phyloP scores from a whole-genome alignment of 2,329 filamentous ascomycete species.

The Colletotrichum tabaci region DNA sequence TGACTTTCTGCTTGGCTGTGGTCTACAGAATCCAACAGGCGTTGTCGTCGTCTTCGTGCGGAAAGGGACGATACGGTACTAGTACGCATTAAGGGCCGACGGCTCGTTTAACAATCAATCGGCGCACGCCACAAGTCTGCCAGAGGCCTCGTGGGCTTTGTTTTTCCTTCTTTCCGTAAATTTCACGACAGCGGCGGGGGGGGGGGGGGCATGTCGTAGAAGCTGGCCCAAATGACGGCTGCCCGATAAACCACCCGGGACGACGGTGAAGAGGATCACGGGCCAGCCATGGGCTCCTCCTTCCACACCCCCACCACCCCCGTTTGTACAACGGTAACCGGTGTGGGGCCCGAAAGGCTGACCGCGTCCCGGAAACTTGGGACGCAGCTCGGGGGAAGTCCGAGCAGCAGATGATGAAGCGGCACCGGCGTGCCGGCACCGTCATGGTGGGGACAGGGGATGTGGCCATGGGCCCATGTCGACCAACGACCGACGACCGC shows the following conservation, averaged over 20 bases:
- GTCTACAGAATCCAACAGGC: not conserved
- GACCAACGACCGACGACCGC: not conserved
- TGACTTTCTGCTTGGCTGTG: too few species aligned
- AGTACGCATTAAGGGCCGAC: not conserved
- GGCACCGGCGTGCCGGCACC: constrained; percentile 8
- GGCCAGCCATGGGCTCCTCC: not conserved
- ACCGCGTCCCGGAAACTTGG: constrained; percentile 18
- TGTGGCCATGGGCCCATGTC: not conserved
- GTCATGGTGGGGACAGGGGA: constrained; percentile 3
- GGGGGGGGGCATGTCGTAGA: constrained; percentile 5
- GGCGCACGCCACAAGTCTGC: not conserved
- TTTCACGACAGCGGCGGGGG: not conserved
- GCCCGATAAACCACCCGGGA: not conserved
- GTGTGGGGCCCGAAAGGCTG: constrained; percentile 15
- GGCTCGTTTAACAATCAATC: constrained; percentile 6
- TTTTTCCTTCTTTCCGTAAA: too few species aligned
- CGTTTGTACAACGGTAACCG: not conserved
- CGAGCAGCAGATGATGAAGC: constrained; percentile 12
- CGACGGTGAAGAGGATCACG: not conserved
- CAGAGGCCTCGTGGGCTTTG: not conserved
- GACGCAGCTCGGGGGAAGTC: constrained; percentile 5
- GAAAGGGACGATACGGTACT: not conserved
- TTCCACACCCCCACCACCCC: not conserved
- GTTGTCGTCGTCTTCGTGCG: not conserved
- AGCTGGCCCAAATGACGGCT: constrained; percentile 1